Evolutionary conservation across 345 rosid species (phyloP).

Genomic region (Excoecaria cochinchinensis): DNA sequence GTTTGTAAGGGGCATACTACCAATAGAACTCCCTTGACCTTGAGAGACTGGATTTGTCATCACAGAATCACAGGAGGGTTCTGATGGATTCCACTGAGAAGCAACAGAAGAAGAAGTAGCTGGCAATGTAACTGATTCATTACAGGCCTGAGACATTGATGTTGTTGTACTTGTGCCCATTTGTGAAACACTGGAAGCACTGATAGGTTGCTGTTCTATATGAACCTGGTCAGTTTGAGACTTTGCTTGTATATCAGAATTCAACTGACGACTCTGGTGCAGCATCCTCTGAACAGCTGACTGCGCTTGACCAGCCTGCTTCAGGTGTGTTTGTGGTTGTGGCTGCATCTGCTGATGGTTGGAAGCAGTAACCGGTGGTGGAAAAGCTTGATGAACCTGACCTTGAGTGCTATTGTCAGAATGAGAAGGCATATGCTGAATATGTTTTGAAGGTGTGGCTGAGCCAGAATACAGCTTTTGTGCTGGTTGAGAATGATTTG

Average conservation of each 20-base stretch:
- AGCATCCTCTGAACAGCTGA: constrained; percentile 54
- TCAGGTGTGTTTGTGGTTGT: constrained; percentile 44
- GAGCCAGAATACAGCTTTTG: constrained; percentile 55
- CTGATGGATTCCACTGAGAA: constrained; percentile 59
- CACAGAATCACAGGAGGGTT: constrained; percentile 43
- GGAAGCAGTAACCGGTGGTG: constrained; percentile 36
- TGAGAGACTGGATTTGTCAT: constrained; percentile 42
- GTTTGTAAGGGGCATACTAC: constrained; percentile 46
- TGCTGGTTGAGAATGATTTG: constrained; percentile 57
- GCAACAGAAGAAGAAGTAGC: constrained; percentile 40
- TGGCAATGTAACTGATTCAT: constrained; percentile 43
- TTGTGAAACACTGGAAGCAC: constrained; percentile 33
- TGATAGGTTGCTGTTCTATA: constrained; percentile 46
- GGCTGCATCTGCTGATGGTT: constrained; percentile 43
- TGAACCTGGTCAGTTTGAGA: constrained; percentile 54
- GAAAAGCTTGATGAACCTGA: constrained; percentile 54
- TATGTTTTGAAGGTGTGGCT: constrained; percentile 45
- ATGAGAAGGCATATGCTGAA: constrained; percentile 61
- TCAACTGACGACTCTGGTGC: constrained; percentile 55
- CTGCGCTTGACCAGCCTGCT: constrained; percentile 57
- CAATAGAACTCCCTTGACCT: constrained; percentile 45
- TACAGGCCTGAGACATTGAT: constrained; percentile 42
- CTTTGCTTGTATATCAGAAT: constrained; percentile 47
- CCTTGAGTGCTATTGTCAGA: constrained; percentile 59
- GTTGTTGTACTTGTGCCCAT: constrained; percentile 35